Evolutionary conservation across 192 early-diverging fungal species (phyloP), one percentile per base, ranked within the genome.

Genomic region (Mortierella alpina): DNA sequence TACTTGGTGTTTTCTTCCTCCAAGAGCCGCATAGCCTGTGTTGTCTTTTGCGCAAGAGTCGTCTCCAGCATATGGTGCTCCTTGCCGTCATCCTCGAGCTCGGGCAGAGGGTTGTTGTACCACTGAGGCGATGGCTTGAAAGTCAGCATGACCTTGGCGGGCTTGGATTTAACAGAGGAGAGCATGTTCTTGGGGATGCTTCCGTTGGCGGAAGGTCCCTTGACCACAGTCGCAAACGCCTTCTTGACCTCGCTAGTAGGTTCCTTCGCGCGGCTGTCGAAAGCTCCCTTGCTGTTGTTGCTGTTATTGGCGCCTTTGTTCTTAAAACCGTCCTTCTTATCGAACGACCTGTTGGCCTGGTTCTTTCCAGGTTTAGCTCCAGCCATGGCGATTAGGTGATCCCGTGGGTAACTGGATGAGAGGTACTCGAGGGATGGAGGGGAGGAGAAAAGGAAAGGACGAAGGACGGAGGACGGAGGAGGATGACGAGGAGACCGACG

Each of bases 1-100:
- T 88, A 88, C 41, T 76, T 64, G 23, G 84, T 68, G 76, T 91
- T 93, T 60, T 97, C 95, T 47, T 84, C 63, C 31, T 87, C 84
- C 72, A 93, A 85, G 17, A 96, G 79, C 20, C 87, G 71, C 65
- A 87, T 89, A 0, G 95, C 94, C 70, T 83, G 83, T 8, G 61
- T 76, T 2, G 70, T 68, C 54, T 80, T 80, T 80, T 80, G 77
- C 11, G 69, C 59, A 44, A 80, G 42, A 4, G 77, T 80, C 20
- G 77, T 80, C 15, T 80, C 77, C 14, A 70, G 42, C 44, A 64
- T 67, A 22, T 72, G 70, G 17, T 80, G 77, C 39, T 63, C 59
- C 77, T 80, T 72, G 45, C 70, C 70, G 44, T 80, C 77, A 40
- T 63, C 77, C 65, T 80, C 77, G 23, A 80, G 63, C 9, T 44